These are phyloP conservation scores for Podospora bellae-mahoneyi DNA, from an alignment of 495 filamentous ascomycete genomes.

Conservation along the genomic window DNA sequence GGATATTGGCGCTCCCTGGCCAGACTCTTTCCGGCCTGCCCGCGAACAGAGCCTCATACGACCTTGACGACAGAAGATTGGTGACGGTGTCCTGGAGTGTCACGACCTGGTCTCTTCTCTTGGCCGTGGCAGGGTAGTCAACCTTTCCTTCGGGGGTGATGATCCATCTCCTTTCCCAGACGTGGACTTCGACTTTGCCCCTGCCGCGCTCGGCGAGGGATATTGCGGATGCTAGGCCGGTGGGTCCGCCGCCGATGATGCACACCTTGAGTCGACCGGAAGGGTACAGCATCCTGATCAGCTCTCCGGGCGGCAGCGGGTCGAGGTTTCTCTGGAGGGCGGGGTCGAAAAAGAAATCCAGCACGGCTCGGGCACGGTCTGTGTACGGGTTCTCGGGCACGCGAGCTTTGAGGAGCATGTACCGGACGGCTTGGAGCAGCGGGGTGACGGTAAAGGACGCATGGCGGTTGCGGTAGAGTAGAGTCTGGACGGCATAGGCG, in stretches of 20 bases:
- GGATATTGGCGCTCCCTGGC: conserved; percentile 37
- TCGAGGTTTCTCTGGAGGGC: conserved; percentile 32
- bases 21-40: conserved; percentile 34
- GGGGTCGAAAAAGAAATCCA: conserved; percentile 43
- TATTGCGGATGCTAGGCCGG: conserved; percentile 37
- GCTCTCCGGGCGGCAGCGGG: conserved; percentile 27
- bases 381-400: conserved; percentile 26
- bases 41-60: conserved; percentile 31
- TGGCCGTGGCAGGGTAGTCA: conserved; percentile 31
- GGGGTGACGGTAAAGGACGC: conserved; percentile 33
- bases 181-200: conserved; percentile 33
- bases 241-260: conserved; percentile 38
- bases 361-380: conserved; percentile 25
- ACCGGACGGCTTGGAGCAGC: conserved; percentile 36
- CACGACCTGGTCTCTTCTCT: conserved; percentile 35
- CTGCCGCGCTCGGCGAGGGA: conserved; percentile 37
- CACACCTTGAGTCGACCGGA: conserved; percentile 32
- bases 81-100: conserved; percentile 38
- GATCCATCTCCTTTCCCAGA: conserved; percentile 35
- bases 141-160: conserved; percentile 19
- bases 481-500: conserved; percentile 28
- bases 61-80: conserved; percentile 26
- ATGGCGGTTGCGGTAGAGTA: conserved; percentile 33
- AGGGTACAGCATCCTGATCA: conserved; percentile 31
- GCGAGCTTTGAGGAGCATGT: conserved; percentile 35